phyloP scores from a whole-genome alignment of 2,329 filamentous ascomycete genomes.

The Pseudopyricularia cyperi region DNA sequence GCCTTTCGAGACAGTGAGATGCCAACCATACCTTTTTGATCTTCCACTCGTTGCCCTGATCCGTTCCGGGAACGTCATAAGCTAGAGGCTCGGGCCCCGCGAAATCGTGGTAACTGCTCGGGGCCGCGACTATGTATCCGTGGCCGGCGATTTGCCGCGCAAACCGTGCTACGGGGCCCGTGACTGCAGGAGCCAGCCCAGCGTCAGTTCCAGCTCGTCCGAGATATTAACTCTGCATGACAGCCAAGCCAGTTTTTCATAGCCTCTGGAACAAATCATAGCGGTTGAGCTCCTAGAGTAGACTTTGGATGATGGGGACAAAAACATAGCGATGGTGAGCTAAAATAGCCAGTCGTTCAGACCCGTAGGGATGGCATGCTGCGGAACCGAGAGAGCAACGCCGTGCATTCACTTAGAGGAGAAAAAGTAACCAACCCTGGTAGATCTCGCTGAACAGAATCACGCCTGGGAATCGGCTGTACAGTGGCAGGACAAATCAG shows the following conservation, averaged over 20 bases:
- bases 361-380: neutral
- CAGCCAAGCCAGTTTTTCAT: neutral
- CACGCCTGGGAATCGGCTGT: slow-evolving; percentile 67
- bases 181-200: slow-evolving; percentile 43
- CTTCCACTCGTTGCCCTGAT: slow-evolving; percentile 79
- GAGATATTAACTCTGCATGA: neutral
- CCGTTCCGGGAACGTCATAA: slow-evolving; percentile 80
- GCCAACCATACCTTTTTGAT: slow-evolving; percentile 58
- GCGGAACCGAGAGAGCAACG: neutral
- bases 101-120: slow-evolving; percentile 89
- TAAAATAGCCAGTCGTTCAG: neutral
- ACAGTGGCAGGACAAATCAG: slow-evolving; percentile 4
- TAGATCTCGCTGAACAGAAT: slow-evolving; percentile 91
- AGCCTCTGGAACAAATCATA: too few relatives aligned
- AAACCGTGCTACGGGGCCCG: slow-evolving; percentile 79
- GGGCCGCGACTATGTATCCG: slow-evolving; percentile 85
- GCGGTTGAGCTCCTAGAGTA: too few relatives aligned
- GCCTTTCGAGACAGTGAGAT: too few relatives aligned
- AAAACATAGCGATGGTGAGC: neutral
- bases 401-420: neutral
- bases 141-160: slow-evolving; percentile 84
- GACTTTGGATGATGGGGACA: neutral
- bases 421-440: slow-evolving; percentile 49
- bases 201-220: neutral
- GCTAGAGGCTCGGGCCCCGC: slow-evolving; percentile 69